Base-by-base conservation (phyloP, 202 grass and related monocot genomes). In the Zizania palustris region DNA sequence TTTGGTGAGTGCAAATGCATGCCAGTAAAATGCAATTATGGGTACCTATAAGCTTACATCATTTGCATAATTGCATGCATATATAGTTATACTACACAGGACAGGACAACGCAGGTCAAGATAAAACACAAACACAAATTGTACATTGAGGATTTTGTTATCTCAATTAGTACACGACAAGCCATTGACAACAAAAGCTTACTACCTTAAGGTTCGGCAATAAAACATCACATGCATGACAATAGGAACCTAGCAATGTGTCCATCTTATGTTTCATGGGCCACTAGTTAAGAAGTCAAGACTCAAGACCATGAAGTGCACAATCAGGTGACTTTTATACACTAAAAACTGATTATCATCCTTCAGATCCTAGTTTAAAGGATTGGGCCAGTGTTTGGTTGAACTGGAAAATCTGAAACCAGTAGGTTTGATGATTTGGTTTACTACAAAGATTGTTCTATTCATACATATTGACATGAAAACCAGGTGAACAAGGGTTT, bases 21-120 rank as follows among this genome's bases (percentile, higher is more conserved):
- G 60, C 42, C 46, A 54, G 22, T 39, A 51, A 41, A 18, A 74
- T 65, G 66, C 36, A 78, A 58, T 14, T 71, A 71, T 7, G 5
- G 60, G 15, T 2, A 80, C 44, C 8, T 42, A 64, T 6, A 15
- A 40, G 7, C n/a, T n/a, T n/a, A n/a, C 43, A 60, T 50, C 56
- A 46, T 51, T 51, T n/a, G 41, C 9, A 65, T 64, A 64, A 46
- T 41, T 15, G 42, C 16, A 80, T 53, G 43, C 35, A 71, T 10
- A 48, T 60, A 34, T 44, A 35, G 76, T 11, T 11, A 56, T 60
- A 40, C 18, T 60, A 67, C 59, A 60, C 44, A 76, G 0, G 20
- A 65, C 7, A 82, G 28, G 61, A 50, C 7, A 86, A 59, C 14
- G 46, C 22, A 76, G 0, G 41, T 59, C 28, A 44, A 11, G 71